Evolutionary conservation across 2,329 filamentous ascomycete species (phyloP).

Genomic region (Didymella segeticola): DNA sequence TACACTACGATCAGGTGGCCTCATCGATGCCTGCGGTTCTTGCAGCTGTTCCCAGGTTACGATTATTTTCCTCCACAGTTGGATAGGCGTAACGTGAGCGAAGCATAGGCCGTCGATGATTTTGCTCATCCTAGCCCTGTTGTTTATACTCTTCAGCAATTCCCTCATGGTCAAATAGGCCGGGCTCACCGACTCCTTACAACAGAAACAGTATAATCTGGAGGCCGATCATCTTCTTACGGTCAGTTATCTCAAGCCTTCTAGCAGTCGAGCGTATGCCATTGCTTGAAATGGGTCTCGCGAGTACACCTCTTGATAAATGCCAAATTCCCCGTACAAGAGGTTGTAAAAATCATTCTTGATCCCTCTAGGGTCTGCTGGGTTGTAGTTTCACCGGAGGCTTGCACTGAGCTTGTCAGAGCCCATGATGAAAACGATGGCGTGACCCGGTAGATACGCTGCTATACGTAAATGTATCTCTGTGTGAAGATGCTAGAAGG

Average conservation of each 20-base stretch:
- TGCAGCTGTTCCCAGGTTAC: neutral
- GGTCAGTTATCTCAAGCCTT: neutral
- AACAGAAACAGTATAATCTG: neutral
- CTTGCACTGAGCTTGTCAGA: neutral
- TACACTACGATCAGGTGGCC: neutral
- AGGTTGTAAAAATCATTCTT: neutral
- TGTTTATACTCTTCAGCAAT: neutral
- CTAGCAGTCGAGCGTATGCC: too few relatives aligned
- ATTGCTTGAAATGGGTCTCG: neutral
- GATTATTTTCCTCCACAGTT: neutral
- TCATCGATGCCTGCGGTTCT: neutral
- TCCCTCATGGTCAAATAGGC: neutral
- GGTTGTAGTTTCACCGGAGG: neutral
- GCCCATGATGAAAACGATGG: neutral
- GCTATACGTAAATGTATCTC: conserved; percentile 5
- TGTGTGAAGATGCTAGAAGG: neutral
- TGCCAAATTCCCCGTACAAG: neutral
- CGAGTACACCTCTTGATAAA: neutral
- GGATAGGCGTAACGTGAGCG: neutral
- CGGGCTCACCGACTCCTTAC: neutral
- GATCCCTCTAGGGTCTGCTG: neutral
- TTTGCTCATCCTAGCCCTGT: conserved; percentile 3
- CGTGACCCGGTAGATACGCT: neutral
- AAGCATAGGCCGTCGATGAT: neutral
- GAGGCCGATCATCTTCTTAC: neutral